Conservation (phyloP, 1,139 yeast genomes). For the Pneumocystis wakefieldiae region DNA sequence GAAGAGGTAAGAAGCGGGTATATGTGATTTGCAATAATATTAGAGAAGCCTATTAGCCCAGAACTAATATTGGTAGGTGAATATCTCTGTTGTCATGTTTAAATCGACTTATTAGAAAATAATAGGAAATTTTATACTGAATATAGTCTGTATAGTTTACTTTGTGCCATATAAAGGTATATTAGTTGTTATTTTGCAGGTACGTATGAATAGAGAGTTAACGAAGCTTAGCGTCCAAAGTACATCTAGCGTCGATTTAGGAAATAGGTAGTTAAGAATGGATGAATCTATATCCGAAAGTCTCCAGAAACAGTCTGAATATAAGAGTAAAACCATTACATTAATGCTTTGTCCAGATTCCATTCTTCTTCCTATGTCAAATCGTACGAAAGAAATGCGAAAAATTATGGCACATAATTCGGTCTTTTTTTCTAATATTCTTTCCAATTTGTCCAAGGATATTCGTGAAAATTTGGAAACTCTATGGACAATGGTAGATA, state of each 20-base stretch:
- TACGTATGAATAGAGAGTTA: too few relatives aligned
- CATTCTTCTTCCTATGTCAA: neutral
- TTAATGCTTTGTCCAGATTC: neutral
- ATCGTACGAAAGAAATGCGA: neutral
- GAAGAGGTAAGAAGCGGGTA: too few relatives aligned
- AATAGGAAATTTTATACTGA: too few relatives aligned
- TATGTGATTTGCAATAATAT: too few relatives aligned
- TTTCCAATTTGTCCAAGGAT: neutral
- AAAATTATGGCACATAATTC: neutral
- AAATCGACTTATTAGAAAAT: too few relatives aligned
- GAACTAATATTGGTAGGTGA: too few relatives aligned
- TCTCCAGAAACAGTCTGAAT: neutral
- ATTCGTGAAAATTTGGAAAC: neutral
- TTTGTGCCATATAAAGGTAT: too few relatives aligned
- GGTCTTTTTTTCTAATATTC: neutral
- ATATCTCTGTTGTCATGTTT: too few relatives aligned
- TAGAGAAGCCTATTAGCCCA: too few relatives aligned
- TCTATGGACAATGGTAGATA: neutral
- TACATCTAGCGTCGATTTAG: neutral
- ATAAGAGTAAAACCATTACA: neutral
- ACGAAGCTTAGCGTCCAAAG: neutral
- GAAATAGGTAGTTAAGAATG: neutral
- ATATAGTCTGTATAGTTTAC: too few relatives aligned
- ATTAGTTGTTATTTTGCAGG: too few relatives aligned
- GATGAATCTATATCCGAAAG: neutral